phyloP scores from a whole-genome alignment of 257 asterid genomes.

The Solanum sejunctum region DNA sequence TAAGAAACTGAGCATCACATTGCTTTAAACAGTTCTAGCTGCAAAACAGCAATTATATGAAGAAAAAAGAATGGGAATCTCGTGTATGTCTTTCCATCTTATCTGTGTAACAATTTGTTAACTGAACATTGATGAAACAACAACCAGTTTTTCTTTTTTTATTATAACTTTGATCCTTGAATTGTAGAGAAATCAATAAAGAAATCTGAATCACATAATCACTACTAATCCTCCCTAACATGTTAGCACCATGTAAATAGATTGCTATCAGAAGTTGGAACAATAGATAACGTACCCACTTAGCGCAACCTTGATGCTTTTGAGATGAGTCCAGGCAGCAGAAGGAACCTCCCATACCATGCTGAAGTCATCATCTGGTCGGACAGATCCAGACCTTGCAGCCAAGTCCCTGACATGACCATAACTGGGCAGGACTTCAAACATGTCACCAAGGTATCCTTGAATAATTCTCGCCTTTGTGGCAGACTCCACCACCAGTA shows the following conservation, averaged over 20 bases:
- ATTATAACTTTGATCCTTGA: background rate
- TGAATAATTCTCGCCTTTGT: conserved; percentile 90
- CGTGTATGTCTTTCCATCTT: background rate
- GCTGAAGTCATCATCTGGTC: conserved; percentile 92
- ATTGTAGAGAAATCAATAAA: background rate
- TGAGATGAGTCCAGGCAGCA: conserved; percentile 93
- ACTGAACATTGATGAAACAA: background rate
- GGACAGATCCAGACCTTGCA: conserved; percentile 91
- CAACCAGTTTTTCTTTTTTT: background rate
- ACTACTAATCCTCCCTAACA: background rate
- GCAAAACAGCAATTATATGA: background rate
- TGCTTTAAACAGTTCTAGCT: background rate
- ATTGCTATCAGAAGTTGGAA: background rate
- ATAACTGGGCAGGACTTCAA: conserved; percentile 86
- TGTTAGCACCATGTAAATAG: background rate
- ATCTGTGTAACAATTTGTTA: background rate
- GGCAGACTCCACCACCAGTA: conserved; percentile 76
- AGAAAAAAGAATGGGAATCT: background rate
- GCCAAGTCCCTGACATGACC: conserved; percentile 98
- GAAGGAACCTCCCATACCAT: conserved; percentile 99
- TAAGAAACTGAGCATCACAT: conserved; percentile 11
- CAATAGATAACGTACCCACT: conserved; percentile 52
- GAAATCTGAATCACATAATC: background rate
- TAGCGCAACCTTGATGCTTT: conserved; percentile 78
- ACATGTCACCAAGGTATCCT: conserved; percentile 91